Evolutionary conservation across 306 rosid genomes (phyloP), one percentile per base, ranked within the genome.

Genomic region (Vigna radiata): DNA sequence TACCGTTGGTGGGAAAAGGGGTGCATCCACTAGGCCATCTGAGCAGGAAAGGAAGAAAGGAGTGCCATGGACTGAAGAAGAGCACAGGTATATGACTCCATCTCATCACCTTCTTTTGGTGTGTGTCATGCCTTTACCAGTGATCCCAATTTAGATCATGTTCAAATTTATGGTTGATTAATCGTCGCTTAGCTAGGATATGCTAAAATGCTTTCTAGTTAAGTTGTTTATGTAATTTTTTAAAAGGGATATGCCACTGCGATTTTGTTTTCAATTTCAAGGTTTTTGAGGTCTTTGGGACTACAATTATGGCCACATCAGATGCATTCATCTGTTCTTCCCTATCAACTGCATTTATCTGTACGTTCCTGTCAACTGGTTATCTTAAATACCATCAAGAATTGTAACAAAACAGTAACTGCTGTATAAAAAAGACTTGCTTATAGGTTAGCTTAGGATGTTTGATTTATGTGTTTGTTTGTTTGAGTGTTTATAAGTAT

Each of bases 41-140:
- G 98, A 91, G 58, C 97, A 87, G 27, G 98, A 94, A 75, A 86
- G 96, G 85, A 94, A 94, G 83, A 91, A 90, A 87, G 98, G 98
- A 21, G 90, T 91, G 15, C 96, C 98, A 19, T 93, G 98, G 67
- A 60, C 67, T 29, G 67, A 60, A 60, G 67, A 60, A 41, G 67
- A 60, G 21, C 67, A 60, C 44, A 94, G 97, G 98, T 93, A 87
- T 59, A n/a, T 84, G 1, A 27, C 16, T 14, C 3, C 67, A 23
- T 60, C 18, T 59, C 46, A 50, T 65, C 15, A 37, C 31, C 16
- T 19, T 11, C 17, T 41, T 50, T 54, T 16, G 53, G 18, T 67
- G 65, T 63, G 48, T 54, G 33, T 44, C 50, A 10, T 59, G 64
- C 7, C 19, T 74, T 52, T 49, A 21, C 13, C 31, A 37, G 74